Evolutionary conservation across 129 eudicot species (phyloP), one percentile per base, ranked within the genome.

Genomic region (Centrapalus pauciflorus): DNA sequence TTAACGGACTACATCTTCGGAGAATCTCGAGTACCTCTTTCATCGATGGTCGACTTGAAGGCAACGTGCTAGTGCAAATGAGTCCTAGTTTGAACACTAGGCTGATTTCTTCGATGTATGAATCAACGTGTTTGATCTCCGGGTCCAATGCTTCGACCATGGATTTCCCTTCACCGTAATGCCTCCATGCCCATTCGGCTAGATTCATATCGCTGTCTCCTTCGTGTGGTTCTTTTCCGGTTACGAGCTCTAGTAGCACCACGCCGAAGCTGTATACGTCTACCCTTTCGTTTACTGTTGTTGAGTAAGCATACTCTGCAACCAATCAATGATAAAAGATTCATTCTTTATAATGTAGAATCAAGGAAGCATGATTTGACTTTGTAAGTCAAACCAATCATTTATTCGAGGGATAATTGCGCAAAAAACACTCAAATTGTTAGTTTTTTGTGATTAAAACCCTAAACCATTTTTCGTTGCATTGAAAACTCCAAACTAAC

Each of bases 241-340:
- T 91, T 69, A 85, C 83, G 12, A 91, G 81, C 29, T 91, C 97
- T 29, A 91, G 78, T 14, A 91, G 78, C 54, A 91, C 97, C 12
- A 91, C 97, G 7, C 96, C 97, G 10, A 87, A 91, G 80, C 96
- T 91, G 33, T 83, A 91, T 5, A 87, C 85, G 4, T 91, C 97
- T 1, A 81, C 82, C 49, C 85, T 83, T 34, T 85, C 97, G 13
- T 82, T 81, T 77, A 91, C 83, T 19, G 48, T 91, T 9, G 84
- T 78, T 25, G 96, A 80, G 34, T 80, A 79, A 29, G 88, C 96
- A 61, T 91, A 91, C 61, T 91, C 96, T 91, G 86, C 69, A 79
- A 74, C 1, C 21, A 64, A 37, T 28, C 7, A 16, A 35, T 16
- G 7, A 48, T n/a, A 6, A 12, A 34, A 23, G 24, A 30, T 27